These are phyloP conservation scores for Penicillium fimorum DNA, from an alignment of 495 filamentous ascomycete genomes.

Conservation along the genomic window DNA sequence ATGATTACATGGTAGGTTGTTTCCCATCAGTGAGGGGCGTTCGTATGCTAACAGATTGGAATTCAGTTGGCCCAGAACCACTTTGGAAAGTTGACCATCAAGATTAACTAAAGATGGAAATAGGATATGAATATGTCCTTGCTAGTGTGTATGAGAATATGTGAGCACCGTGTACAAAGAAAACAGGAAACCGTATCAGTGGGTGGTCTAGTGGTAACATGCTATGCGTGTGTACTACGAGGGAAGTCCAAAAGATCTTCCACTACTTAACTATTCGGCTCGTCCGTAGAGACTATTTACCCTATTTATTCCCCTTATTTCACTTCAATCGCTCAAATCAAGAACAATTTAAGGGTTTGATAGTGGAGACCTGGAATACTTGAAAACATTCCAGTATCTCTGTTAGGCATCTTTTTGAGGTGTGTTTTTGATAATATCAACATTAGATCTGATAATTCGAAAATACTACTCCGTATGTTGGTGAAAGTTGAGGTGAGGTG, in stretches of 20 bases:
- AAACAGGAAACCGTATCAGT: too few relatives aligned
- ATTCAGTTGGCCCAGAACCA: conserved; percentile 69
- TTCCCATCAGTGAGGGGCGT: not conserved
- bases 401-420: not conserved
- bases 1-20: conserved; percentile 47
- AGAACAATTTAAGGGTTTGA: not conserved
- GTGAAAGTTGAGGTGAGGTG: not conserved
- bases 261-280: not conserved
- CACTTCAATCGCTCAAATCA: too few relatives aligned
- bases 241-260: not conserved
- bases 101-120: conserved; percentile 50
- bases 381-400: not conserved
- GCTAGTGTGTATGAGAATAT: too few relatives aligned
- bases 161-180: not conserved
- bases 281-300: too few relatives aligned
- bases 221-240: not conserved
- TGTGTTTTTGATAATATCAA: not conserved
- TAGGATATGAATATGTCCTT: not conserved
- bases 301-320: too few relatives aligned
- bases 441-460: not conserved
- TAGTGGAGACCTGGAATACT: not conserved
- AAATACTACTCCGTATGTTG: not conserved
- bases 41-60: conserved; percentile 19
- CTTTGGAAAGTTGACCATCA: conserved; percentile 71
- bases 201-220: too few relatives aligned